Percentiles rank a stretch among this genome's conserved stretches.
These are phyloP conservation scores for Pluteus cervinus DNA, from an alignment of 768 basidiomycete genomes.

Conservation along the genomic window DNA sequence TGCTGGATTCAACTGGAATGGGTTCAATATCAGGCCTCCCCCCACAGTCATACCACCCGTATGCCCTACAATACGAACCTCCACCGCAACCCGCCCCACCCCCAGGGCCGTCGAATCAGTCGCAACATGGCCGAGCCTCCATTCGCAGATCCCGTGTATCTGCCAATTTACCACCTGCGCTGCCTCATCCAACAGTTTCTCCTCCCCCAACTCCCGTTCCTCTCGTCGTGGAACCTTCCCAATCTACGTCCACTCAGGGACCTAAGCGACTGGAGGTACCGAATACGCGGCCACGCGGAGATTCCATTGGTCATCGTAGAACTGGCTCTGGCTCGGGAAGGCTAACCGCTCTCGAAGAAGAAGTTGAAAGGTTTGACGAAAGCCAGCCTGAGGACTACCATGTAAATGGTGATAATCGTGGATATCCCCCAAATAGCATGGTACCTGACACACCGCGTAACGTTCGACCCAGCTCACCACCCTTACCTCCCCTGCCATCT, in stretches of 20 bases:
- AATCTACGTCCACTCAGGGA: conserved; percentile 20
- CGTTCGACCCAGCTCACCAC: conserved; percentile 49
- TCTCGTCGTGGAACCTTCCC: conserved; percentile 18
- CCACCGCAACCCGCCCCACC: conserved; percentile 16
- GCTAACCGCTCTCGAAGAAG: conserved; percentile 19
- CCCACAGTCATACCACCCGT: conserved; percentile 41
- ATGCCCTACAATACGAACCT: conserved; percentile 41
- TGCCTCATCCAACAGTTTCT: conserved; percentile 56
- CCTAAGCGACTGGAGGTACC: conserved; percentile 21
- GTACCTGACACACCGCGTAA: conserved; percentile 37
- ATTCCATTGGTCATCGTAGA: conserved; percentile 46
- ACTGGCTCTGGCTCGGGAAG: conserved; percentile 55
- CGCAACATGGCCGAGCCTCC: neutral
- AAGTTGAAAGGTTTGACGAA: conserved; percentile 23
- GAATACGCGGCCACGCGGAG: conserved; percentile 35
- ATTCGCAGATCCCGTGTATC: conserved; percentile 43
- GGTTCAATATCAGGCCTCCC: conserved; percentile 24
- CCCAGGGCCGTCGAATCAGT: neutral
- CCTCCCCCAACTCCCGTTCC: conserved; percentile 53
- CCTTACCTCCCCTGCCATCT: conserved; percentile 64
- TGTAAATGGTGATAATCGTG: too few species aligned
- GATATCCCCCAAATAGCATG: too few species aligned
- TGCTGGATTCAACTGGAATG: too few species aligned
- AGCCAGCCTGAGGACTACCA: too few species aligned
- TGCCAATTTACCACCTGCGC: conserved; percentile 59